Evolutionary conservation across 768 basidiomycete species (phyloP), one percentile per base, ranked within the genome.

Genomic region (Pisolithus orientalis): DNA sequence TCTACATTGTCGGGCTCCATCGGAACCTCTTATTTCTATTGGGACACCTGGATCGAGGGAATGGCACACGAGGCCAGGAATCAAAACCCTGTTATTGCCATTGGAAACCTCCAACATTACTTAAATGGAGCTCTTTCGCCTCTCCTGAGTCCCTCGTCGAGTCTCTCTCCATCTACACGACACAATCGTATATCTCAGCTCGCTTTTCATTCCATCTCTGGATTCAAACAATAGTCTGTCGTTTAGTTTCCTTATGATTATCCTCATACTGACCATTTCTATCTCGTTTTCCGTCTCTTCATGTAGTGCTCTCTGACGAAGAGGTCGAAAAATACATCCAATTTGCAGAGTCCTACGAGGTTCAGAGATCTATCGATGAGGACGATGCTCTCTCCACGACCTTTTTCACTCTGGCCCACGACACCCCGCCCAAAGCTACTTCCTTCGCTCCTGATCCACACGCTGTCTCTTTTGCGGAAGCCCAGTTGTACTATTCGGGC

Each of bases 401-500:
- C 21, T 21, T 21, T 51, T n/a, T 51, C 29, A 24, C 7, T 28
- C 39, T 43, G 25, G 8, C 5, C 13, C 2, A 13, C 27, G 37
- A 53, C 42, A 32, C 50, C 43, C 38, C 39, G 34, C 52, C 56
- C 39, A 58, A 34, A 50, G 38, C 61, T 57, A 53, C 51, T 53
- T 60, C 57, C 40, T 53, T 55, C 28, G 7, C 28, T 29, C 28
- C 28, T 29, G 28, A 29, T 56, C 50, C 45, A 44, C 49, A 58
- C 53, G 50, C 46, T 37, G 49, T 51, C 54, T 39, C 51, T 11
- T 4, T 39, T 3, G 44, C 5, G 39, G 65, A 66, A 57, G 63
- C 65, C 50, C 53, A 49, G 46, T 60, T 49, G 1, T 67, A 68
- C 60, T 70, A 64, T 57, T 59, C 55, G 39, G 68, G 69, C 59